Base-by-base conservation (phyloP, 2,329 filamentous ascomycete genomes). In the Colletotrichum godetiae region DNA sequence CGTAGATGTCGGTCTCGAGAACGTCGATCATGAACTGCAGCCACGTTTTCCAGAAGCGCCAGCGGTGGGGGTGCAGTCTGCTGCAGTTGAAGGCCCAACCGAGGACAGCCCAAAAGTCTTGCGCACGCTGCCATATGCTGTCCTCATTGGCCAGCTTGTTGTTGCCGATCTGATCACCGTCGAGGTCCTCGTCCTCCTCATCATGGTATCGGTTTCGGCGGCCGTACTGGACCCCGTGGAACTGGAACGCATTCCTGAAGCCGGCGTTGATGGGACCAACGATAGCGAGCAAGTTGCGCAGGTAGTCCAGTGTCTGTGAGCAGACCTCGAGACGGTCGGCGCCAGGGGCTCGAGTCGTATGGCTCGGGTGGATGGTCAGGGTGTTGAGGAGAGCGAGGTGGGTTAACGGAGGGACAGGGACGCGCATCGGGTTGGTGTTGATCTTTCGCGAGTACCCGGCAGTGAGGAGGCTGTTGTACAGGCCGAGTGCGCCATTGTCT, bases 61-160 rank as follows among this genome's bases (percentile, higher is more conserved):
- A 98, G 24, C 96, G 89, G 53, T 89, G 87, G 1, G 91, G 91
- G 76, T 96, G 87, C 37, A 89, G 81, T 1, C 93, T 88, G 64
- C 94, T 95, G 84, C 96, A 98, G 80, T 96, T 75, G 81, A 98
- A 95, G 0, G 94, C 93, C 97, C 97, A 98, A 4, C 96, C 97
- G 0, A 97, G 88, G 0, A 94, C 90, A 55, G 92, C 89, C 95
- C 97, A 99, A 78, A 98, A 97, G 79, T 97, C 94, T 74, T 94
- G 91, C 0, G 93, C 94, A n/a, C 90, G 89, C 19, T 84, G 85
- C 90, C 94, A 98, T 1, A 98, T 75, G 35, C 93, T 92, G 56
- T 91, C 87, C 15, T 88, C 85, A 63, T 90, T 89, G 1, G 92
- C 92, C 70, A 95, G 86, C 11, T 87, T 86, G 7, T 90, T 87